These are phyloP conservation scores for Cryomyces minteri DNA, from an alignment of 495 filamentous ascomycete genomes.

Conservation along the genomic window DNA sequence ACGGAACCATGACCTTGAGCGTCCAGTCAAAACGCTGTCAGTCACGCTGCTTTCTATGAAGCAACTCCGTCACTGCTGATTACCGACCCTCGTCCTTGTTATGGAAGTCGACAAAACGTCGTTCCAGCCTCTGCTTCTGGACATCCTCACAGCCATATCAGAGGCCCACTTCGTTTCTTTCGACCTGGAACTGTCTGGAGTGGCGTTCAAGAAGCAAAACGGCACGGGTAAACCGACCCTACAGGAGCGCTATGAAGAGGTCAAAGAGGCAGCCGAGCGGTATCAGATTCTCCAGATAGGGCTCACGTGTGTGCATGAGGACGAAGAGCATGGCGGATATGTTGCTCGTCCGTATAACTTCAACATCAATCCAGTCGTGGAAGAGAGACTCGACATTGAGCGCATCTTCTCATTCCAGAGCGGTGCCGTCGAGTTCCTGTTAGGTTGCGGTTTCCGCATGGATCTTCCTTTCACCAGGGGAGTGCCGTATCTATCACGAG, in stretches of 20 bases:
- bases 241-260: constrained; percentile 46
- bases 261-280: constrained; percentile 43
- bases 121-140: constrained; percentile 37
- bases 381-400: constrained; percentile 31
- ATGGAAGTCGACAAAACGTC: constrained; percentile 46
- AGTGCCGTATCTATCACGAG: constrained; percentile 48
- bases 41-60: too few species aligned
- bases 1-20: too few species aligned
- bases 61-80: too few species aligned
- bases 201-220: constrained; percentile 21
- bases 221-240: constrained; percentile 21
- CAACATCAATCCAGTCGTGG: constrained; percentile 35
- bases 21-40: too few species aligned
- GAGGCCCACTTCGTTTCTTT: constrained; percentile 47
- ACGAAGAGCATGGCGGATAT: constrained; percentile 34
- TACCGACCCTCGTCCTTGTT: too few species aligned
- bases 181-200: constrained; percentile 65
- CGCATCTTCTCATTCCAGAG: constrained; percentile 34
- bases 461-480: constrained; percentile 36
- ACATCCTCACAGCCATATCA: constrained; percentile 38
- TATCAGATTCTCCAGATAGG: constrained; percentile 66
- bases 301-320: constrained; percentile 44
- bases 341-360: constrained; percentile 51
- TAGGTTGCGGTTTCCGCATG: constrained; percentile 43
- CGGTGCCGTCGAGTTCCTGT: constrained; percentile 43